These are phyloP conservation scores for Thymus mandschuricus DNA, from an alignment of 257 asterid genomes.

Conservation along the genomic window DNA sequence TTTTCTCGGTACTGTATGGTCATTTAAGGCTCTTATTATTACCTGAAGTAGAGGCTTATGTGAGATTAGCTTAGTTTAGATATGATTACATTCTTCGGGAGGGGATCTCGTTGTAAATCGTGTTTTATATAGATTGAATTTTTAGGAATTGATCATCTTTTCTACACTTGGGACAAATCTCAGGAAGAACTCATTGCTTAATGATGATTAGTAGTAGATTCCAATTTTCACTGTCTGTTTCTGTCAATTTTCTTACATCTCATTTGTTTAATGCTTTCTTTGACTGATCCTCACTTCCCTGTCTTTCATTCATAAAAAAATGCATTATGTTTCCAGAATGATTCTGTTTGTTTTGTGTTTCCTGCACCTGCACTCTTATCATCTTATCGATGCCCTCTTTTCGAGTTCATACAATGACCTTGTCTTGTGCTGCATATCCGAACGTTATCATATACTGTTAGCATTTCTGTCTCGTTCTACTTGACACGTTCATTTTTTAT, in stretches of 20 bases:
- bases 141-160: background rate
- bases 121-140: background rate
- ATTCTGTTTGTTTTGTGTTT: slow-evolving; percentile 6
- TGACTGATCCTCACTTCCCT: slow-evolving; percentile 5
- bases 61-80: slow-evolving; percentile 11
- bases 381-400: background rate
- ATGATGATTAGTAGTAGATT: background rate
- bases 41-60: background rate
- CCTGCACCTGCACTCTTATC: background rate
- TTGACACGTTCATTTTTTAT: too few relatives aligned
- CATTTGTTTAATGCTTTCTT: slow-evolving; percentile 3
- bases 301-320: background rate
- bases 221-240: background rate
- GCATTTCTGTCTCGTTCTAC: too few relatives aligned
- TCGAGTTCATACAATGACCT: too few relatives aligned
- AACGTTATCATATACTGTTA: too few relatives aligned
- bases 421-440: too few relatives aligned
- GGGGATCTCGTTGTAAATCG: slow-evolving; percentile 23
- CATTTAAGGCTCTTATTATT: too few relatives aligned
- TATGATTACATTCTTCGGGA: slow-evolving; percentile 30
- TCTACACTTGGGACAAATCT: slow-evolving; percentile 18
- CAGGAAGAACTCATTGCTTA: background rate
- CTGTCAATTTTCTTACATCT: slow-evolving; percentile 22
- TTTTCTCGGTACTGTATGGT: background rate
- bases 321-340: background rate